phyloP scores from a whole-genome alignment of 1,284 basidiomycete genomes.

The Ustilago sp. region DNA sequence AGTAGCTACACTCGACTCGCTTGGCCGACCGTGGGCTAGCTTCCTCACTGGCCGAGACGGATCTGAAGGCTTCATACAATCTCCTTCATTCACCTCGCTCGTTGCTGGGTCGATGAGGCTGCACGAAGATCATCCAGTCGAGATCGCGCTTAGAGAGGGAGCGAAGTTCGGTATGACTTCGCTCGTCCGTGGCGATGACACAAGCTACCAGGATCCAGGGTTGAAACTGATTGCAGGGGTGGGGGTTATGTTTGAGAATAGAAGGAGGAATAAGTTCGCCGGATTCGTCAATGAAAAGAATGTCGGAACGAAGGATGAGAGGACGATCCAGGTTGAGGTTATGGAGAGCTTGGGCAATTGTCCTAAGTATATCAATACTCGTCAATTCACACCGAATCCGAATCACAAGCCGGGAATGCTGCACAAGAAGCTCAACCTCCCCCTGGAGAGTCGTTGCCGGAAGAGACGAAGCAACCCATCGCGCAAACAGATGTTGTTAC shows the following conservation, averaged over 20 bases:
- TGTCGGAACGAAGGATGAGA: conserved; percentile 14
- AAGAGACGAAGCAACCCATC: conserved; percentile 24
- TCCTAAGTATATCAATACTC: conserved; percentile 46
- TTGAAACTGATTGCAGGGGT: conserved; percentile 38
- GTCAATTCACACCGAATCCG: conserved; percentile 21
- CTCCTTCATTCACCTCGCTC: conserved; percentile 30
- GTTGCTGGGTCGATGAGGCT: conserved; percentile 24
- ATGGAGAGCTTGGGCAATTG: conserved; percentile 45
- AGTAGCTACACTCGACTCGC: conserved; percentile 36
- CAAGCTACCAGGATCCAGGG: conserved; percentile 27
- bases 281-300: conserved; percentile 42
- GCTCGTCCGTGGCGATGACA: conserved; percentile 18
- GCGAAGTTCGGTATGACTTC: conserved; percentile 38
- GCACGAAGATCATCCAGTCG: conserved; percentile 36
- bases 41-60: conserved; percentile 28
- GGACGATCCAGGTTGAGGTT: conserved; percentile 33
- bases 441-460: conserved; percentile 17
- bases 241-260: conserved; percentile 43
- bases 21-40: conserved; percentile 36
- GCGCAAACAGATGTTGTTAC: conserved; percentile 31
- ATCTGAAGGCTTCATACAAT: conserved; percentile 26
- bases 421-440: conserved; percentile 16
- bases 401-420: conserved; percentile 15
- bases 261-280: conserved; percentile 40
- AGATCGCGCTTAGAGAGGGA: conserved; percentile 23